Base-by-base conservation (phyloP, 2,329 filamentous ascomycete species). In the Trematosphaeria pertusa region DNA sequence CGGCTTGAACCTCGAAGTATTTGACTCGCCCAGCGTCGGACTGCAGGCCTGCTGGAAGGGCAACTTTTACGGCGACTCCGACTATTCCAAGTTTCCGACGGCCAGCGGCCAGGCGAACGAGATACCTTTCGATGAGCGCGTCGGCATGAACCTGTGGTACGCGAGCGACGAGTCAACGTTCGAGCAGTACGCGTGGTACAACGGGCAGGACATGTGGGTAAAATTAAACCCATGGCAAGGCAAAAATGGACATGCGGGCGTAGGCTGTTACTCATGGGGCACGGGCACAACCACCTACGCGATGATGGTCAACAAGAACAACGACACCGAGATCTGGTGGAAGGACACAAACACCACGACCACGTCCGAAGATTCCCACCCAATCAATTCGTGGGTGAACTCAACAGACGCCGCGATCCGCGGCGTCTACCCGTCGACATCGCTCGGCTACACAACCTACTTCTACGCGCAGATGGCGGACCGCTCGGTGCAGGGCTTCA, bases 11-110 rank as follows among this genome's bases (percentile, higher is more conserved):
- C 83, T 90, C 30, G 86, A 95, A 54, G 87, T 87, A 57, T 95
- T 95, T 70, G 93, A 97, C 74, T 87, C 91, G 1, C 97, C 97
- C 62, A 85, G 89, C 1, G 87, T 96, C 37, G 94, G 94, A 2
- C 75, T 94, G 21, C 89, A 95, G 64, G 87, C 92, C 12, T 87
- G 86, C 37, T 78, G 86, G 15, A 88, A 96, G 68, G 94, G 94
- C 0, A 80, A 97, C 33, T 75, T 81, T 24, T 70, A 70, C 35
- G 67, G 65, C 28, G 64, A 67, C 34, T 46, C 63, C 11, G 72
- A 77, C 46, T 73, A 72, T 39, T 51, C 62, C 6, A 70, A 75
- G 31, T 70, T 70, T 19, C 69, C 70, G 1, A 64, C 65, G 7
- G 49, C 60, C 3, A 58, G 52, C 5, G 66, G 69, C 14, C 53